Base-by-base conservation (phyloP, 768 basidiomycete genomes). In the Kwoniella dendrophila region DNA sequence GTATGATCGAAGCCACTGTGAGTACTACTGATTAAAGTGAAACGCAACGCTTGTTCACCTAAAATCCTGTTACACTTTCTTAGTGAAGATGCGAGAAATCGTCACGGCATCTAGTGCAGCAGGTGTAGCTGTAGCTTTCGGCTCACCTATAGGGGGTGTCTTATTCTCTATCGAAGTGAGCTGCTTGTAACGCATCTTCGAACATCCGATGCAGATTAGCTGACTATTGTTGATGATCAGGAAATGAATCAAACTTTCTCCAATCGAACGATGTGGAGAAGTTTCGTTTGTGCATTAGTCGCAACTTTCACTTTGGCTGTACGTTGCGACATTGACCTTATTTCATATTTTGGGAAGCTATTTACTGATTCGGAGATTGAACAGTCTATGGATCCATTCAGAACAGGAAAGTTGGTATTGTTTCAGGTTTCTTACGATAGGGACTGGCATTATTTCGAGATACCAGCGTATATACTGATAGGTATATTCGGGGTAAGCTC, bases 391-490 rank as follows among this genome's bases (percentile, higher is more conserved):
- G 97, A 98, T 75, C 96, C 96, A 1, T 99, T 92, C 81, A 86
- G 94, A 36, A 98, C 96, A 0, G 96, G 95, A 22, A 98, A 98
- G 78, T 86, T 99, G 27, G 96, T 99, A 73, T 81, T 98, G 63
- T 99, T 99, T 82, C 94, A 97, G 76, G 92, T 99, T 70, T 94
- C 93, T 1, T 99, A 98, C 78, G 90, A 90, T 75, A 85, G 95
- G 32, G 92, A 93, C 72, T 99, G 96, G 96, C 96, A 98, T 76
- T 97, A 95, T 81, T 98, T 98, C 74, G 96, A 98, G 75, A 90
- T 99, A 52, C 88, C 96, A 18, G 95, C 95, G 78, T 99, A 94
- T 80, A 84, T 98, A 55, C 85, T 98, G 61, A 85, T 99, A 41
- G 96, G 96, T 10, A 84, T 98, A 64, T 99, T 99, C 78, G 96